Evolutionary conservation across 2,329 filamentous ascomycete species (phyloP).

Genomic region (Helotiales sp.): DNA sequence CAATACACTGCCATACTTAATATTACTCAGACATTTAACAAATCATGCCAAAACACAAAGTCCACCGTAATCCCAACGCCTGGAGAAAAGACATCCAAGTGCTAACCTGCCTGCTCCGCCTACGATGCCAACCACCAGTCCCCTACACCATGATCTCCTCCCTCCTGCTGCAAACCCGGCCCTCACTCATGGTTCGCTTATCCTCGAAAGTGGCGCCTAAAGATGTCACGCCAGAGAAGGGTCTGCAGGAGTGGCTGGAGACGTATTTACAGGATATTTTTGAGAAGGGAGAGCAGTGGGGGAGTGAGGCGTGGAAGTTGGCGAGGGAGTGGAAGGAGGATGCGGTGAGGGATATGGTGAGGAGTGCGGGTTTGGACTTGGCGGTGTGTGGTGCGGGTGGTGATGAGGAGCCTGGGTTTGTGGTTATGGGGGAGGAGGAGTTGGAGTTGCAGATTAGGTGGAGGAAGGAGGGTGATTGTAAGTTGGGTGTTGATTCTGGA

Average conservation of each 20-base stretch:
- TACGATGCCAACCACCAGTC: constrained; percentile 28
- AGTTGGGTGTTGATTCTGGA: constrained; percentile 9
- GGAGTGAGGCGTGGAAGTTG: constrained; percentile 18
- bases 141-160: constrained; percentile 26
- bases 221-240: not conserved
- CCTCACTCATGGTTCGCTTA: constrained; percentile 9
- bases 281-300: constrained; percentile 10
- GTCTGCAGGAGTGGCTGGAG: constrained; percentile 20
- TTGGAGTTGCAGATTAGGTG: constrained; percentile 61
- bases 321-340: constrained; percentile 46
- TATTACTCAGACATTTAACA: too few relatives aligned
- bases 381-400: constrained; percentile 47
- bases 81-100: constrained; percentile 29
- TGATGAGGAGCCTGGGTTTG: constrained; percentile 49
- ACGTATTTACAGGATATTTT: constrained; percentile 16
- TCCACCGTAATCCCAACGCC: constrained; percentile 6
- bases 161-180: constrained; percentile 13
- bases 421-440: constrained; percentile 55
- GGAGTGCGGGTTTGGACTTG: constrained; percentile 57
- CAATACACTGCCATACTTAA: too few relatives aligned
- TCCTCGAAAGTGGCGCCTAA: not conserved
- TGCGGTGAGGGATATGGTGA: constrained; percentile 59
- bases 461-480: constrained; percentile 48
- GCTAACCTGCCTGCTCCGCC: constrained; percentile 30
- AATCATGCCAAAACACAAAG: constrained; percentile 33